Conservation (phyloP, 441 rosid species). For the Rhodomyrtus psidioides region DNA sequence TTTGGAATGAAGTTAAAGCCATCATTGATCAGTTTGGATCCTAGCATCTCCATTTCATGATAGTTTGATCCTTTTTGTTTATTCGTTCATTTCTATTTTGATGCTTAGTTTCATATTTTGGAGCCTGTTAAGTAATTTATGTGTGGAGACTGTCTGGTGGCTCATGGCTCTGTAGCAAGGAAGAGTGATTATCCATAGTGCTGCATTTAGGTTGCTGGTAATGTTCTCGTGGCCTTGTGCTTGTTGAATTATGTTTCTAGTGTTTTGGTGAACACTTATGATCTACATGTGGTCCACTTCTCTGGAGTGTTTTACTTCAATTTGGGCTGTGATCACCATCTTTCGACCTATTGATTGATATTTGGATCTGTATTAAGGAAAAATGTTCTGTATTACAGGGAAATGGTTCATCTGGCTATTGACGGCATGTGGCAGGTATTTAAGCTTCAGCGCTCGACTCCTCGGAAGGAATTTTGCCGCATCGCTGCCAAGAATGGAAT, state of each 20-base stretch:
- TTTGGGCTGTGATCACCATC: neutral
- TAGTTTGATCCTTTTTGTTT: neutral
- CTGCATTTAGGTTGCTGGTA: neutral
- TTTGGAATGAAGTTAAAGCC: neutral
- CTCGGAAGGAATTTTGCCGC: conserved; percentile 90
- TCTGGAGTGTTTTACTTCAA: neutral
- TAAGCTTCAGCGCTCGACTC: conserved; percentile 91
- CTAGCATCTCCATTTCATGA: neutral
- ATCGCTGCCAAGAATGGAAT: conserved; percentile 96
- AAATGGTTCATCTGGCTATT: conserved; percentile 99
- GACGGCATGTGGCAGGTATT: conserved; percentile 99
- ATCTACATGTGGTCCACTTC: neutral
- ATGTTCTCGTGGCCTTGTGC: neutral
- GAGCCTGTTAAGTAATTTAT: neutral
- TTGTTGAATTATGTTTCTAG: neutral
- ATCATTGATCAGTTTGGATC: neutral
- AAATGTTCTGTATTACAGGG: conserved; percentile 40
- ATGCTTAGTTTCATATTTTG: neutral
- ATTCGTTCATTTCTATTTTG: neutral
- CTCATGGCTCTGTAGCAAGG: neutral
- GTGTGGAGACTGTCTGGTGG: neutral
- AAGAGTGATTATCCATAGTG: neutral
- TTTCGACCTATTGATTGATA: neutral
- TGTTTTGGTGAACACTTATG: neutral
- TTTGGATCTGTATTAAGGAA: neutral